Conservation (phyloP, 805 yeast genomes). For the Candida cerambycidarum region DNA sequence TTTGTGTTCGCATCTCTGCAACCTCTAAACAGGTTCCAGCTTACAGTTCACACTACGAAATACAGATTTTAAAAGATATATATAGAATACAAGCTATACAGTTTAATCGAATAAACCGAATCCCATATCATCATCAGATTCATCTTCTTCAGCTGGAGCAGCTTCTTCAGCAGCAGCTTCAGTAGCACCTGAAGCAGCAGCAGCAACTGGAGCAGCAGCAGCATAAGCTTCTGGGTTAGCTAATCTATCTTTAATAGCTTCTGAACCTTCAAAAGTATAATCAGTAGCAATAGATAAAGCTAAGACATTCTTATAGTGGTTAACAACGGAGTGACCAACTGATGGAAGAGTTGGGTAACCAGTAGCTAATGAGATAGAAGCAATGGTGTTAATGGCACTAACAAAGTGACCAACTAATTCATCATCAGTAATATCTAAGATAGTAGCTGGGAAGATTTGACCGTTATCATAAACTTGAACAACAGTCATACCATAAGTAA, state of each 20-base stretch:
- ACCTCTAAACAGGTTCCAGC: no score
- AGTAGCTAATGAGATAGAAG: constrained; percentile 94
- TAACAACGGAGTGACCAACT: constrained; percentile 97
- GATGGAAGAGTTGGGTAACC: constrained; percentile 99
- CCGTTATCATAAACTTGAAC: constrained; percentile 98
- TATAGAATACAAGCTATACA: background rate
- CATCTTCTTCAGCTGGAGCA: constrained; percentile 73
- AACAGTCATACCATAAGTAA: constrained; percentile 97
- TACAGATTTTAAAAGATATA: background rate
- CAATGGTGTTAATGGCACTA: constrained; percentile 88
- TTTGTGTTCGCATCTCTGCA: constrained; percentile 6
- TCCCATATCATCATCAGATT: constrained; percentile 91
- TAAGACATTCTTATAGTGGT: constrained; percentile 98
- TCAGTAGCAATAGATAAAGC: constrained; percentile 98
- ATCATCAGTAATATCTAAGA: constrained; percentile 98
- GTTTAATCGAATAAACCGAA: constrained; percentile 97
- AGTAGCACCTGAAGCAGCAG: constrained; percentile 63
- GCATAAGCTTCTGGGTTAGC: constrained; percentile 99
- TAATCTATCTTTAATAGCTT: constrained; percentile 97
- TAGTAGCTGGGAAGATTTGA: constrained; percentile 93
- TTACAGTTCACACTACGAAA: no score
- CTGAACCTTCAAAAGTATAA: constrained; percentile 98
- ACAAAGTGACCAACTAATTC: constrained; percentile 92
- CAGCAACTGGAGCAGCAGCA: constrained; percentile 97
- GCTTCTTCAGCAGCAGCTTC: constrained; percentile 70